phyloP scores from a whole-genome alignment of 495 filamentous ascomycete genomes.

The Penicillium diatomitis region DNA sequence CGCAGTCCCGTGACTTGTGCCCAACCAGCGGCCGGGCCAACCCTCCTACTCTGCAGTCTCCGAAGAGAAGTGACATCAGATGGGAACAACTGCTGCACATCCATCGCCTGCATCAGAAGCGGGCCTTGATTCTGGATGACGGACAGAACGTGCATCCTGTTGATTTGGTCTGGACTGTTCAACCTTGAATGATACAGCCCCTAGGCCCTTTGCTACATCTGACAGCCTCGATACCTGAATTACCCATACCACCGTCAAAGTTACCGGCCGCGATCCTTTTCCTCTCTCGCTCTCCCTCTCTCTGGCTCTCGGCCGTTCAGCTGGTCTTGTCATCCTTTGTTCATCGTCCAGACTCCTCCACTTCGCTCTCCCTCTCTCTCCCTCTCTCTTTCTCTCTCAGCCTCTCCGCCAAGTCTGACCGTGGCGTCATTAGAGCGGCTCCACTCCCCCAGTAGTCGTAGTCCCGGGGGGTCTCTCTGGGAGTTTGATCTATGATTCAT shows the following conservation, averaged over 20 bases:
- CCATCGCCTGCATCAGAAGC: neutral
- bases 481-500: no score
- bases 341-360: neutral
- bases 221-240: slow-evolving; percentile 12
- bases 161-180: neutral
- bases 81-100: neutral
- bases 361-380: neutral
- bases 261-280: neutral
- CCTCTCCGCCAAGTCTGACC: no score
- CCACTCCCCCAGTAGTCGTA: no score
- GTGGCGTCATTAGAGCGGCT: no score
- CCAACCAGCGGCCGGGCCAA: neutral
- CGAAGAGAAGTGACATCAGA: neutral
- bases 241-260: slow-evolving; percentile 13
- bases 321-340: neutral
- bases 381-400: neutral
- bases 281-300: neutral
- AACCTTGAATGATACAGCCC: neutral
- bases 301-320: neutral
- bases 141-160: neutral
- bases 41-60: neutral
- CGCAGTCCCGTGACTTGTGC: slow-evolving; percentile 17
- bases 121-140: neutral
- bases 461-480: no score
- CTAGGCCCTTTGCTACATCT: neutral